These are phyloP conservation scores for Hanseniaspora pseudoguilliermondii DNA, from an alignment of 805 yeast genomes.

Conservation along the genomic window DNA sequence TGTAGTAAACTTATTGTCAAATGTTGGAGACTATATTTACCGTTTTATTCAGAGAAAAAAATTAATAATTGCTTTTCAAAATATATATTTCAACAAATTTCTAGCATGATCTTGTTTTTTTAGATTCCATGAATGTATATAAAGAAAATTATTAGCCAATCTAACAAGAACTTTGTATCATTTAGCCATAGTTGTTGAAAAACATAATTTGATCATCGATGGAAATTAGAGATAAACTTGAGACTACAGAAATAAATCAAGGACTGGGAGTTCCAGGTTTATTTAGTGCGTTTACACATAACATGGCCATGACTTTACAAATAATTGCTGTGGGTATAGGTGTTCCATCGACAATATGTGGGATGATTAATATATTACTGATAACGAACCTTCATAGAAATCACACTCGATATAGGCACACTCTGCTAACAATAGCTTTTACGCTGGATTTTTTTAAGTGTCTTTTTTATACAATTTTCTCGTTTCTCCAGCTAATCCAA, in stretches of 20 bases:
- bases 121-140: no score
- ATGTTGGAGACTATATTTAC: no score
- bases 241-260: constrained; percentile 25
- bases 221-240: neutral
- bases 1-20: no score
- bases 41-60: no score
- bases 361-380: constrained; percentile 47
- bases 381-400: constrained; percentile 53
- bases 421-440: constrained; percentile 53
- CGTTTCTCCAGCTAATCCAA: constrained; percentile 51
- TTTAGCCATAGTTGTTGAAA: no score
- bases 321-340: constrained; percentile 39
- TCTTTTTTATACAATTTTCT: neutral
- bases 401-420: constrained; percentile 53
- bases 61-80: no score
- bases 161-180: no score
- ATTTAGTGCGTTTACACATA: constrained; percentile 21
- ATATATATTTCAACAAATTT: no score
- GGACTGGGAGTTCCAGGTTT: constrained; percentile 27
- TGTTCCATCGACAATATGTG: constrained; percentile 36
- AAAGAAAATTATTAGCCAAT: no score
- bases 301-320: constrained; percentile 22
- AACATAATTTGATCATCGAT: neutral
- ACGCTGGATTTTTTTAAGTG: constrained; percentile 67
- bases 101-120: no score